Percentiles rank a stretch among this genome's conserved stretches.
Conservation (phyloP, 176 grass and related monocot species). For the Musa beccarii region DNA sequence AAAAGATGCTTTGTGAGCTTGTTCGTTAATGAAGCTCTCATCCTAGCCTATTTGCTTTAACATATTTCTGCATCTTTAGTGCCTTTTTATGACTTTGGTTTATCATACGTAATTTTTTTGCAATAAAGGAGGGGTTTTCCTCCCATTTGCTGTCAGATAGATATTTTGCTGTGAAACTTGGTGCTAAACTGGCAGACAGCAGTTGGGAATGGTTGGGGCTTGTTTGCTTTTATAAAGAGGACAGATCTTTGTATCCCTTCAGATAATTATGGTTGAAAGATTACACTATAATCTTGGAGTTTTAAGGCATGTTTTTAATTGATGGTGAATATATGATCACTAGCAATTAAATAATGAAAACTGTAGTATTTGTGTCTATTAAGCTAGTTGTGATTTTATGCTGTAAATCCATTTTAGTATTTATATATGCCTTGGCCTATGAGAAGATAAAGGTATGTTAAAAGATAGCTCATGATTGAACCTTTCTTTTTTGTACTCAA, state of each 20-base stretch:
- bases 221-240: too few species aligned
- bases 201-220: too few species aligned
- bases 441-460: neutral
- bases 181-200: too few species aligned
- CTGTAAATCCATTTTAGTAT: too few species aligned
- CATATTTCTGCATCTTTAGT: neutral
- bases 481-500: neutral
- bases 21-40: neutral
- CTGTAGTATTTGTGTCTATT: too few species aligned
- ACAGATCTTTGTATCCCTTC: too few species aligned
- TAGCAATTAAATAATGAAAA: neutral
- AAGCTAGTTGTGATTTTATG: too few species aligned
- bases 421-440: neutral
- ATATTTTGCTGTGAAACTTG: too few species aligned
- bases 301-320: neutral
- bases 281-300: neutral
- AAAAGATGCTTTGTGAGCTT: neutral
- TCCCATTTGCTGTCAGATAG: too few species aligned
- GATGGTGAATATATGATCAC: constrained; percentile 13
- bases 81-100: neutral
- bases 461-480: neutral
- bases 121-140: too few species aligned
- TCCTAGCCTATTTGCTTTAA: neutral
- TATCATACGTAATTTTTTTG: neutral
- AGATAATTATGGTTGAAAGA: too few species aligned